Percentiles rank a stretch among this genome's conserved stretches.
Evolutionary conservation across 768 basidiomycete species (phyloP).

Genomic region (Multifurca ochricompacta): DNA sequence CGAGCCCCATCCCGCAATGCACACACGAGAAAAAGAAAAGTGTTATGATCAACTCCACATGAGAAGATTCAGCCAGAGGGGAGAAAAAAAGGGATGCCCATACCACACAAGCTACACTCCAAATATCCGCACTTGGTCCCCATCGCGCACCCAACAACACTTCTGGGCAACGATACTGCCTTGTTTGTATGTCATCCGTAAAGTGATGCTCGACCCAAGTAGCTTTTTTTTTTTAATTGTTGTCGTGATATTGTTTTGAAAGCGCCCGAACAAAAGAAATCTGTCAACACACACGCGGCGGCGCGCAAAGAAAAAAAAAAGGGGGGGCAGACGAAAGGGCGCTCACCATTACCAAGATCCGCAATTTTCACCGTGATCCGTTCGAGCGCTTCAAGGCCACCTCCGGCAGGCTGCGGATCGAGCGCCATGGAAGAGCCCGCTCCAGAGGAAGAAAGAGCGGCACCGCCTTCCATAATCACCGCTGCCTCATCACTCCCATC

Average conservation of each 20-base stretch:
- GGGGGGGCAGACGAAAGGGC: neutral
- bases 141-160: slow-evolving; percentile 95
- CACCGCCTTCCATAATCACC: slow-evolving; percentile 14
- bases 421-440: slow-evolving; percentile 26
- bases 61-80: too few species aligned
- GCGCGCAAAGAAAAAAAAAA: slow-evolving; percentile 7
- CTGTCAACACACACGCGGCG: slow-evolving; percentile 3
- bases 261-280: neutral
- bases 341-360: slow-evolving; percentile 88
- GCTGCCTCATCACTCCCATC: slow-evolving; percentile 26
- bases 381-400: slow-evolving; percentile 33
- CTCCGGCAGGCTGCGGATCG: slow-evolving; percentile 22
- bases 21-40: too few species aligned
- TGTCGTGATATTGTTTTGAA: too few species aligned
- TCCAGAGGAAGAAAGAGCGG: slow-evolving; percentile 18
- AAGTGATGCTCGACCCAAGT: slow-evolving; percentile 95
- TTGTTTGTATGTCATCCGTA: slow-evolving; percentile 96
- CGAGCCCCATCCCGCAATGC: neutral
- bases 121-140: slow-evolving; percentile 92
- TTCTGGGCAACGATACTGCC: slow-evolving; percentile 96
- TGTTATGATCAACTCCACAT: too few species aligned
- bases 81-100: slow-evolving; percentile 27
- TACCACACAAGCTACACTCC: slow-evolving; percentile 94
- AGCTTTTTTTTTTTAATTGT: too few species aligned
- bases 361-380: slow-evolving; percentile 98